Percentiles rank a stretch among this genome's conserved stretches.
Evolutionary conservation across 805 yeast genomes (phyloP).

Genomic region (Candida ipomoeae): DNA sequence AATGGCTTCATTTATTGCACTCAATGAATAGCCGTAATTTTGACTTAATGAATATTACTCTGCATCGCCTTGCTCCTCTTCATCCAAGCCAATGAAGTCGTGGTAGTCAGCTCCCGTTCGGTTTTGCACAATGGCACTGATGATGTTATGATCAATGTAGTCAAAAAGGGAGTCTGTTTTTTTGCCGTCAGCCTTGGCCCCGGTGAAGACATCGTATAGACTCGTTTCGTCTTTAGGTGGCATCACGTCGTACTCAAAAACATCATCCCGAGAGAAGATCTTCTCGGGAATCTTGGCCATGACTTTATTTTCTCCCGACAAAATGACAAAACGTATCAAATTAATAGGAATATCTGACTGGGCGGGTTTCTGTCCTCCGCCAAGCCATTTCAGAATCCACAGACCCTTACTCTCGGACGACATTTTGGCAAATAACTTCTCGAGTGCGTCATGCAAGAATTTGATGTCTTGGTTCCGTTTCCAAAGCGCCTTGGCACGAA

Average conservation of each 20-base stretch:
- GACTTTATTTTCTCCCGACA: constrained; percentile 66
- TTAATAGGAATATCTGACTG: constrained; percentile 49
- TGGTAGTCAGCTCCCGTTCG: constrained; percentile 24
- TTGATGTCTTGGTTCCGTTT: constrained; percentile 42
- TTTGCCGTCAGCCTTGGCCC: constrained; percentile 16
- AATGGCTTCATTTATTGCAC: too few relatives aligned
- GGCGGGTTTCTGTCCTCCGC: background rate
- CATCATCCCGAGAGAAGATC: constrained; percentile 59
- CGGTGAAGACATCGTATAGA: constrained; percentile 39
- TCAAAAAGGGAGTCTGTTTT: constrained; percentile 34
- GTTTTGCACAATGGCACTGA: constrained; percentile 41
- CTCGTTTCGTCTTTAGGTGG: constrained; percentile 49
- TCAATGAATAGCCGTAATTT: too few relatives aligned
- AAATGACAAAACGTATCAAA: constrained; percentile 60
- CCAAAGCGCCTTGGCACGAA: constrained; percentile 55
- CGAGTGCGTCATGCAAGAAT: constrained; percentile 46
- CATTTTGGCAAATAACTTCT: constrained; percentile 15
- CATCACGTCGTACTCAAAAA: constrained; percentile 66
- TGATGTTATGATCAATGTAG: constrained; percentile 44
- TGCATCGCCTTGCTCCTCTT: background rate
- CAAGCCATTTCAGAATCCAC: constrained; percentile 14
- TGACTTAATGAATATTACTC: background rate
- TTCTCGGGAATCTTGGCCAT: constrained; percentile 65
- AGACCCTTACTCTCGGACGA: constrained; percentile 1
- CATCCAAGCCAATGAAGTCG: constrained; percentile 10